Evolutionary conservation across 257 asterid species (phyloP).

Genomic region (Lavandula angustifolia): DNA sequence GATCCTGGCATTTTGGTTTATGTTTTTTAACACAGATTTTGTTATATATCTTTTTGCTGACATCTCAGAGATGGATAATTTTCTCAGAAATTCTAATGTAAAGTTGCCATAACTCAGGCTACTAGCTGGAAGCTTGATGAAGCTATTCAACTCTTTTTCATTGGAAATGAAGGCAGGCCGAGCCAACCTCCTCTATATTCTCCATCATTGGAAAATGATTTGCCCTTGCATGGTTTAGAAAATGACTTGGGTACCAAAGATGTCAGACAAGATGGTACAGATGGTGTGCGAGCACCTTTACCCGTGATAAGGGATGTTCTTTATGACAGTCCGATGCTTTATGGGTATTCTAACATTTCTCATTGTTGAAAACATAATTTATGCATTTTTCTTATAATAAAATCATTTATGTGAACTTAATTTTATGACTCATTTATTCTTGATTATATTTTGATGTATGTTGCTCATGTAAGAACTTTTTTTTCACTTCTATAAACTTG

Average conservation of each 20-base stretch:
- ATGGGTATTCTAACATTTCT: slow-evolving; percentile 55
- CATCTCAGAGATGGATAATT: not conserved
- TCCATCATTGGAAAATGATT: slow-evolving; percentile 49
- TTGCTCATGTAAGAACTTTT: not conserved
- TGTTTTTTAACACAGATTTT: slow-evolving; percentile 1
- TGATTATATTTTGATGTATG: slow-evolving; percentile 4
- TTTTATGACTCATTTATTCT: not conserved
- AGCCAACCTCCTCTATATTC: slow-evolving; percentile 40
- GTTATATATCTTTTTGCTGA: not conserved
- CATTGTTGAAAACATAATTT: slow-evolving; percentile 14
- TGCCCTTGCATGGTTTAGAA: slow-evolving; percentile 46
- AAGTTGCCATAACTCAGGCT: slow-evolving; percentile 56
- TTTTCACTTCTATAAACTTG: not conserved
- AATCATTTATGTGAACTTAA: not conserved
- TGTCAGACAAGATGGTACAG: slow-evolving; percentile 50
- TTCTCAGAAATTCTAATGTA: slow-evolving; percentile 4
- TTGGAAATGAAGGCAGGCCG: slow-evolving; percentile 73
- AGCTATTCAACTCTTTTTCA: slow-evolving; percentile 90
- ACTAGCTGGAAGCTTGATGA: slow-evolving; percentile 98
- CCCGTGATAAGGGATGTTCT: slow-evolving; percentile 95
- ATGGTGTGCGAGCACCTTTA: slow-evolving; percentile 83
- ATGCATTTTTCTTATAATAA: not conserved
- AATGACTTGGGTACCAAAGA: slow-evolving; percentile 48
- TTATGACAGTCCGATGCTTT: slow-evolving; percentile 61
- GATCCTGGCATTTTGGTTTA: not conserved